phyloP scores from a whole-genome alignment of 495 filamentous ascomycete species.

The Xylaria sp. region DNA sequence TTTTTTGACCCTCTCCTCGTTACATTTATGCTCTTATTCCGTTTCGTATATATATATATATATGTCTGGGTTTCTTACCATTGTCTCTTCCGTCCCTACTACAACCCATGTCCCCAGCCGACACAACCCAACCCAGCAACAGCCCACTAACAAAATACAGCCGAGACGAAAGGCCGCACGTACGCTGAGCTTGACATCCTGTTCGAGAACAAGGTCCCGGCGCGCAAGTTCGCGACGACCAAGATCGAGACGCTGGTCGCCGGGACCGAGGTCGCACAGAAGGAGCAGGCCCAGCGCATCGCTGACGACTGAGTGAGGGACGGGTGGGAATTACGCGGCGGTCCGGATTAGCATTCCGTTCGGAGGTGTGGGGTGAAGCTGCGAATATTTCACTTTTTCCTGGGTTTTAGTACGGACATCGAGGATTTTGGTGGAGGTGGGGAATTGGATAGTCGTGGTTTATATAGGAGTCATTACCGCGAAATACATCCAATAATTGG shows the following conservation, averaged over 20 bases:
- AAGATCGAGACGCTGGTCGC: slow-evolving; percentile 40
- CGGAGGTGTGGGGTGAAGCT: no score
- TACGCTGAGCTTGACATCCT: slow-evolving; percentile 65
- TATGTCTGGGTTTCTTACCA: not conserved
- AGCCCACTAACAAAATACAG: slow-evolving; percentile 29
- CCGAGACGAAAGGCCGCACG: slow-evolving; percentile 58
- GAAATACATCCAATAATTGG: not conserved
- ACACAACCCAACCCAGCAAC: not conserved
- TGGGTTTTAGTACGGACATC: no score
- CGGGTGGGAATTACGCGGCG: no score
- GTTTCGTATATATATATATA: not conserved
- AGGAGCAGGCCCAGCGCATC: slow-evolving; percentile 36
- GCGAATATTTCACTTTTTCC: no score
- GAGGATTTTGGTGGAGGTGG: not conserved
- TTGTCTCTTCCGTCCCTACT: not conserved
- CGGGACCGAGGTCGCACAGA: slow-evolving; percentile 40
- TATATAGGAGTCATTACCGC: not conserved
- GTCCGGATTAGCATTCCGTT: no score
- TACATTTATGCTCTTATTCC: no score
- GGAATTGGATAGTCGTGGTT: not conserved
- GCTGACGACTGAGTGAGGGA: slow-evolving; percentile 7
- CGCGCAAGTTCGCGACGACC: slow-evolving; percentile 53
- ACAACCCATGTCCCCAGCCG: not conserved
- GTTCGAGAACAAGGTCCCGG: slow-evolving; percentile 57
- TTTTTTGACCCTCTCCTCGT: slow-evolving; percentile 25